These are phyloP conservation scores for Candolleomyces efflorescens DNA, from an alignment of 768 basidiomycete species.

Conservation along the genomic window DNA sequence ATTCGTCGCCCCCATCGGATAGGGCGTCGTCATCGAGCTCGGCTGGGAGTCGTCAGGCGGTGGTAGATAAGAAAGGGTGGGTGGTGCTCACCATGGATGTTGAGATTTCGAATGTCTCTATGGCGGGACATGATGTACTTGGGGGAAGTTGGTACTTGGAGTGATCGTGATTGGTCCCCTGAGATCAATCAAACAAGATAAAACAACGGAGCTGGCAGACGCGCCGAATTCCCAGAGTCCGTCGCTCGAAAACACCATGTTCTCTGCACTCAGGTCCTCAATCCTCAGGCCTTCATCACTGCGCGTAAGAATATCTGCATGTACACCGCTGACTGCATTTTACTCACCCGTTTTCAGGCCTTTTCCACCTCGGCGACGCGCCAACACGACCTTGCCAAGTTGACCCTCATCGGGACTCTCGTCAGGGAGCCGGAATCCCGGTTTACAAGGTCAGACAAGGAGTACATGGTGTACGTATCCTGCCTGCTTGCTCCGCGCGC, in stretches of 20 bases:
- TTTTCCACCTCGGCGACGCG: constrained; percentile 61
- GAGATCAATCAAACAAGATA: background rate
- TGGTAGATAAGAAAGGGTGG: constrained; percentile 1
- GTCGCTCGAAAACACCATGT: constrained; percentile 33
- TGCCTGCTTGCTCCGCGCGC: background rate
- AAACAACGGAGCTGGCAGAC: background rate
- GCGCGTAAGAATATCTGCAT: background rate
- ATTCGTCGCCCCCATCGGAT: constrained; percentile 74
- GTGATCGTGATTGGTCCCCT: constrained; percentile 1
- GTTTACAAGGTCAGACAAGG: constrained; percentile 66
- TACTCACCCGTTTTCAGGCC: constrained; percentile 33
- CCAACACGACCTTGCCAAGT: constrained; percentile 63
- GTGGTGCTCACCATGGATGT: constrained; percentile 57
- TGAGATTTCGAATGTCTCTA: constrained; percentile 81
- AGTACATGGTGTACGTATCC: constrained; percentile 65
- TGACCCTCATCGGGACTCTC: constrained; percentile 73
- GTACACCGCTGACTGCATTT: too few species aligned
- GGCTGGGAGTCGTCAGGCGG: constrained; percentile 41
- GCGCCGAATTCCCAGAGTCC: background rate
- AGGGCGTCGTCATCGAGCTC: constrained; percentile 82
- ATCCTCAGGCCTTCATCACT: background rate
- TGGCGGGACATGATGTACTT: constrained; percentile 86
- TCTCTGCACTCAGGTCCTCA: constrained; percentile 40
- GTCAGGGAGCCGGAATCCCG: constrained; percentile 68
- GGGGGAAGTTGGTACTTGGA: background rate